phyloP scores from a whole-genome alignment of 495 filamentous ascomycete species.

The Jackrogersella minutella region DNA sequence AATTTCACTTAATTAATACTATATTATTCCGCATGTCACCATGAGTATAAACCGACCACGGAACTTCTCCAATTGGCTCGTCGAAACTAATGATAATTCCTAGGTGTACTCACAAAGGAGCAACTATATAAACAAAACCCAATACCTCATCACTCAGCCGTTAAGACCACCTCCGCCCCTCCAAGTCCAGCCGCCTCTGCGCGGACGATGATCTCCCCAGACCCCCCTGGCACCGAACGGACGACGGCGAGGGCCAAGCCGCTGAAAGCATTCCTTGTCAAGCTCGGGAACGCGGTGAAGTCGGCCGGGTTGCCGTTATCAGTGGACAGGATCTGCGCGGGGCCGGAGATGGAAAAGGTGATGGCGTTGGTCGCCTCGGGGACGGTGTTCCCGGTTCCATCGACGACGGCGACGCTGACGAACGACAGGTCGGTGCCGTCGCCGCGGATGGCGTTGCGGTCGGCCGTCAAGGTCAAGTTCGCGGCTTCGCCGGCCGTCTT shows the following conservation, averaged over 20 bases:
- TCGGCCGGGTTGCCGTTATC: slow-evolving; percentile 59
- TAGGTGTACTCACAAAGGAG: no score
- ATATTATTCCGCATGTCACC: no score
- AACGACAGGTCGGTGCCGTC: slow-evolving; percentile 56
- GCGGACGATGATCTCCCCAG: slow-evolving; percentile 48
- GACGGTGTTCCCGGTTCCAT: slow-evolving; percentile 48
- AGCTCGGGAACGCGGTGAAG: slow-evolving; percentile 52
- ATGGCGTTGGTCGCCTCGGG: slow-evolving; percentile 51
- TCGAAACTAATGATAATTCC: no score
- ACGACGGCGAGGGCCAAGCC: slow-evolving; percentile 56
- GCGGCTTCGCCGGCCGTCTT: slow-evolving; percentile 47
- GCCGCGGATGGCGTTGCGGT: slow-evolving; percentile 47
- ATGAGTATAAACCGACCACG: no score
- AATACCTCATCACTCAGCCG: background rate
- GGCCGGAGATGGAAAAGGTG: slow-evolving; percentile 50
- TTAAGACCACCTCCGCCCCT: slow-evolving; percentile 31
- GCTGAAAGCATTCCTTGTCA: slow-evolving; percentile 53
- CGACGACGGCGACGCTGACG: slow-evolving; percentile 52
- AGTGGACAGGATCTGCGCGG: slow-evolving; percentile 54
- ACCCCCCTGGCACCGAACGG: slow-evolving; percentile 39
- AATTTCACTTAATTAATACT: no score
- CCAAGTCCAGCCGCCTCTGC: slow-evolving; percentile 45
- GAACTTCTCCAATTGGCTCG: no score
- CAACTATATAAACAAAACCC: no score
- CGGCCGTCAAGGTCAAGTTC: slow-evolving; percentile 45